Percentiles rank a stretch among this genome's conserved stretches.
phyloP scores from a whole-genome alignment of 495 filamentous ascomycete genomes.

The Filosporella fistucella region DNA sequence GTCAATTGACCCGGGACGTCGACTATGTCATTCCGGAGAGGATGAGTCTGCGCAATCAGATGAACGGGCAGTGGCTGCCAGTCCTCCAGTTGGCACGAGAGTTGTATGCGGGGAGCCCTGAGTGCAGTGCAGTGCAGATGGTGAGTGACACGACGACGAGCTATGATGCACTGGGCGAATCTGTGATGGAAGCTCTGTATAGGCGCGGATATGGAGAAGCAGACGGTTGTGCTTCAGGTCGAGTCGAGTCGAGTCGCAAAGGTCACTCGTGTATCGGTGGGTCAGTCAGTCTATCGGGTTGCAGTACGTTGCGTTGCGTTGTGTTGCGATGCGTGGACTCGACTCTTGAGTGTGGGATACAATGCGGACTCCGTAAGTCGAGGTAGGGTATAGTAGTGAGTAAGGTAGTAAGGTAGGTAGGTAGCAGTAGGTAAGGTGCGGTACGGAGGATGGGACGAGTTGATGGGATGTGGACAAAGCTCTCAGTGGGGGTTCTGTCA shows the following conservation, averaged over 20 bases:
- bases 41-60: not conserved
- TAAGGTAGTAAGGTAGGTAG: too few relatives aligned
- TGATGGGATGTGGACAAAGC: too few relatives aligned
- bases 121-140: not conserved
- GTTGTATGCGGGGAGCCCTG: not conserved
- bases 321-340: too few relatives aligned
- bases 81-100: not conserved
- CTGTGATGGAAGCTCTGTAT: not conserved
- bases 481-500: too few relatives aligned
- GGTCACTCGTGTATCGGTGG: slow-evolving; percentile 9
- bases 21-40: slow-evolving; percentile 21
- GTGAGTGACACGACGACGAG: slow-evolving; percentile 6
- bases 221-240: not conserved
- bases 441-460: too few relatives aligned
- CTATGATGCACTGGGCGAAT: too few relatives aligned
- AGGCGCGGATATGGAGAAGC: slow-evolving; percentile 14
- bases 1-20: slow-evolving; percentile 20
- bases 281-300: not conserved
- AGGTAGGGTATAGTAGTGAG: too few relatives aligned
- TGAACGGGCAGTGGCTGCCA: not conserved
- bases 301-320: slow-evolving; percentile 1
- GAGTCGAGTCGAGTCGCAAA: not conserved
- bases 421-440: too few relatives aligned
- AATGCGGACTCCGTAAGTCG: too few relatives aligned
- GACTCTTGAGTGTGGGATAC: too few relatives aligned